These are phyloP conservation scores for Volvox carteri DNA, from an alignment of 163 green algal genomes.

Conservation along the genomic window DNA sequence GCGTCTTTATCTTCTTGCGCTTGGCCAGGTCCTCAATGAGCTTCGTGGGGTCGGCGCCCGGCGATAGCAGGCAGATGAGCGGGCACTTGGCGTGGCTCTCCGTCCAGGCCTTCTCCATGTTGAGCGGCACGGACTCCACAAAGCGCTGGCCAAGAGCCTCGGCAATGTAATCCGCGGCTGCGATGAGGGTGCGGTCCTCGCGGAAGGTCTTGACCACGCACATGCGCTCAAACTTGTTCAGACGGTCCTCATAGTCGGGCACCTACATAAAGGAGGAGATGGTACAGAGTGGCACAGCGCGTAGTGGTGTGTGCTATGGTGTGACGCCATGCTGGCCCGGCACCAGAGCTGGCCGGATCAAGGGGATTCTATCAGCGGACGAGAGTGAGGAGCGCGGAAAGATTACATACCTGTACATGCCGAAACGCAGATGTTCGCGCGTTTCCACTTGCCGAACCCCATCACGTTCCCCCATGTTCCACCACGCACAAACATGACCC, in stretches of 20 bases:
- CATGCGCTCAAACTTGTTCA: conserved; percentile 96
- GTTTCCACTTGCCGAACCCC: too few species aligned
- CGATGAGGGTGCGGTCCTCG: conserved; percentile 92
- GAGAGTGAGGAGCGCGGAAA: too few species aligned
- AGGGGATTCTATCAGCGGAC: too few species aligned
- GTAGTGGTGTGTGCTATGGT: neutral
- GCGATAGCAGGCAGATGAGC: conserved; percentile 95
- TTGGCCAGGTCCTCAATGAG: conserved; percentile 96
- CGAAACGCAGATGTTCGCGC: too few species aligned
- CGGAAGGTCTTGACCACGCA: conserved; percentile 93
- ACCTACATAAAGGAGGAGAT: conserved; percentile 63
- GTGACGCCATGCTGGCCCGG: too few species aligned
- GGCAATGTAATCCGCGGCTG: conserved; percentile 88
- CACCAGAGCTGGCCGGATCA: too few species aligned
- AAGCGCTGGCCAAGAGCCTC: conserved; percentile 90
- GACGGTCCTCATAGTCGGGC: conserved; percentile 90
- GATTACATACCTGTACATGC: too few species aligned
- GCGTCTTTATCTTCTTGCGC: conserved; percentile 92
- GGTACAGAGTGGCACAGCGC: neutral
- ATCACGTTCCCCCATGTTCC: too few species aligned
- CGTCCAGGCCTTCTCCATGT: conserved; percentile 86
- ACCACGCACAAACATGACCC: too few species aligned
- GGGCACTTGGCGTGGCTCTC: conserved; percentile 85
- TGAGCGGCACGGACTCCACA: conserved; percentile 89
- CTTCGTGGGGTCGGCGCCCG: conserved; percentile 93